Evolutionary conservation across 495 filamentous ascomycete genomes (phyloP), one percentile per base, ranked within the genome.

Genomic region (Acidomyces sp.): DNA sequence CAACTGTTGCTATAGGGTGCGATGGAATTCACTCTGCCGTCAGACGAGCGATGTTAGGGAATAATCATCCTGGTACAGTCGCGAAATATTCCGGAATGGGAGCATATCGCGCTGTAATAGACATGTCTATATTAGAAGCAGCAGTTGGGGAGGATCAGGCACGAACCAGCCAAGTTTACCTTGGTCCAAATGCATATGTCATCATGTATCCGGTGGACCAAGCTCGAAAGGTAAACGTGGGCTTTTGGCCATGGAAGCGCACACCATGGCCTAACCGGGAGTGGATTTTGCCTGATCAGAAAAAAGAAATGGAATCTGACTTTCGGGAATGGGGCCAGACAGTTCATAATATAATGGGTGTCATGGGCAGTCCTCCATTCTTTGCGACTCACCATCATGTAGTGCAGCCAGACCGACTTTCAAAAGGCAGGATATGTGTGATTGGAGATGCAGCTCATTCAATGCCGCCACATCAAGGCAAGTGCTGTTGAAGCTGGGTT

Each of bases 391-490:
- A 37, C 23, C 15, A 39, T 22, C 43, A 46, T 37, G 19, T 20
- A 15, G 24, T 27, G 10, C 27, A 44, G 22, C 34, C 44, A 1
- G 32, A 40, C 20, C 18, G 26, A 1, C 39, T 16, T 16, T 34
- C 13, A 1, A 7, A 40, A 6, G 41, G 41, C 6, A 35, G 46
- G 4, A 42, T 49, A 11, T 29, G 23, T 30, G 19, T 53, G 2
- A 35, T 49, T 10, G 50, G 50, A 3, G 50, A 53, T 32, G 46
- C 50, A 2, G 45, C 46, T 4, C 50, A 53, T 40, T 18, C 40
- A 13, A 49, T 43, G 46, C 17, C 40, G 7, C 50, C 50, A 29
- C 44, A 39, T 24, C 44, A 42, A 24, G 34, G 34, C 9, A n/a
- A n/a, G n/a, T n/a, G n/a, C n/a, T n/a, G n/a, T n/a, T n/a, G n/a